A percentile compares a stretch with the other conserved stretches of the same genome.
These are phyloP conservation scores for Mycosphaerella arachidis DNA, from an alignment of 2,329 filamentous ascomycete genomes.

Conservation along the genomic window DNA sequence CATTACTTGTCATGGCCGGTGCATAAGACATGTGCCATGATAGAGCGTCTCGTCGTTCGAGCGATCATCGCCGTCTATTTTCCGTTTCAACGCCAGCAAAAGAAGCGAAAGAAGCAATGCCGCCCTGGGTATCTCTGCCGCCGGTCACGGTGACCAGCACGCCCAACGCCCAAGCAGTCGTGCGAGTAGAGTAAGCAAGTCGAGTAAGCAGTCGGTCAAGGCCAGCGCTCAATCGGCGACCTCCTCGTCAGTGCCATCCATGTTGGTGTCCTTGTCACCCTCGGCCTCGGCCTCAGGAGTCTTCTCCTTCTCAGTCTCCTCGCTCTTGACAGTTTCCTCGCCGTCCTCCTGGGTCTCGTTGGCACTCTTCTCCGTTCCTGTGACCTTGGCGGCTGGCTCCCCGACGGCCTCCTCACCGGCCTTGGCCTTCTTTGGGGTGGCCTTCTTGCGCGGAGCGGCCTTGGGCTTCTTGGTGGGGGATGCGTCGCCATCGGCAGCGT, in stretches of 20 bases:
- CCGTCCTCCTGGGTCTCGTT: not conserved
- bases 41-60: not conserved
- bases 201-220: not conserved
- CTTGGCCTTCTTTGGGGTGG: slow-evolving; percentile 15
- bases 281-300: not conserved
- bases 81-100: not conserved
- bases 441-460: slow-evolving; percentile 25
- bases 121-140: not conserved
- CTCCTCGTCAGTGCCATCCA: slow-evolving; percentile 2
- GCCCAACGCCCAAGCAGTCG: not conserved
- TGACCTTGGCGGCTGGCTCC: slow-evolving; percentile 2
- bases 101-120: not conserved
- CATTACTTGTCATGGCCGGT: not conserved
- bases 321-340: not conserved
- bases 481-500: slow-evolving; percentile 6
- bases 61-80: not conserved
- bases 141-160: not conserved
- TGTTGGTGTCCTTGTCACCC: not conserved
- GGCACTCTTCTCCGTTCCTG: slow-evolving; percentile 12
- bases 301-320: slow-evolving; percentile 14
- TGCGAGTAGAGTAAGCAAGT: not conserved
- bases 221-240: not conserved
- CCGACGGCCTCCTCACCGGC: slow-evolving; percentile 16
- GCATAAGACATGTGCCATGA: not conserved
- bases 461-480: slow-evolving; percentile 18